These are phyloP conservation scores for Penicillium canescens DNA, from an alignment of 495 filamentous ascomycete species.

Conservation along the genomic window DNA sequence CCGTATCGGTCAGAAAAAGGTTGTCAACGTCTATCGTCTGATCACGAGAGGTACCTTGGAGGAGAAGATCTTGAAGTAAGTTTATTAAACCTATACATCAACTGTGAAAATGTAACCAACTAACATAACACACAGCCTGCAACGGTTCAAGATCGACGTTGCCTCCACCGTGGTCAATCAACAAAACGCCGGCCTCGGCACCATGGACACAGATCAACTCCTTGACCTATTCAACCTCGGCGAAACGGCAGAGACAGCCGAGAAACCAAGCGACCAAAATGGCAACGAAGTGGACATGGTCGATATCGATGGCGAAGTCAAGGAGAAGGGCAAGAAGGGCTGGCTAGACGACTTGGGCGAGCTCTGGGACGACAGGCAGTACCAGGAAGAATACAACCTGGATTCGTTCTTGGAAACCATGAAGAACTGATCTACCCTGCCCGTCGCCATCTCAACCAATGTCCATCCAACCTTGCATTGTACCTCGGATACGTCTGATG, in stretches of 20 bases:
- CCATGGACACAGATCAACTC: conserved; percentile 98
- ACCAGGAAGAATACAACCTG: conserved; percentile 95
- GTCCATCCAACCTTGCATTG: not conserved
- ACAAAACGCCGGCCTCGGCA: conserved; percentile 91
- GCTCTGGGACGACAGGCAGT: conserved; percentile 93
- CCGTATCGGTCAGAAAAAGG: conserved; percentile 98
- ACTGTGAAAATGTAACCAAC: not conserved
- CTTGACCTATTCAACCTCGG: conserved; percentile 94
- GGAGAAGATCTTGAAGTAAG: conserved; percentile 94
- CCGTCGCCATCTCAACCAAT: not conserved
- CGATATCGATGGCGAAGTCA: conserved; percentile 86
- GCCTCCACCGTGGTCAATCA: conserved; percentile 98
- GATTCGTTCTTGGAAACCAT: conserved; percentile 90
- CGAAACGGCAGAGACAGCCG: conserved; percentile 69
- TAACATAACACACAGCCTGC: conserved; percentile 60
- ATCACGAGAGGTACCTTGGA: conserved; percentile 94
- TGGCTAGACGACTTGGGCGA: conserved; percentile 93
- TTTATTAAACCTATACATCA: conserved; percentile 10
- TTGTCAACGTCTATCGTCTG: conserved; percentile 97
- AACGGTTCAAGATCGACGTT: conserved; percentile 99
- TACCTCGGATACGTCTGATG: no score
- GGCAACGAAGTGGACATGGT: conserved; percentile 89
- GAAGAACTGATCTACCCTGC: conserved; percentile 52
- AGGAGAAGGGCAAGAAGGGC: conserved; percentile 95
- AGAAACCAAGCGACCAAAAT: conserved; percentile 54